phyloP scores from a whole-genome alignment of 768 basidiomycete genomes.

The Dictyophora rubrovolvata region DNA sequence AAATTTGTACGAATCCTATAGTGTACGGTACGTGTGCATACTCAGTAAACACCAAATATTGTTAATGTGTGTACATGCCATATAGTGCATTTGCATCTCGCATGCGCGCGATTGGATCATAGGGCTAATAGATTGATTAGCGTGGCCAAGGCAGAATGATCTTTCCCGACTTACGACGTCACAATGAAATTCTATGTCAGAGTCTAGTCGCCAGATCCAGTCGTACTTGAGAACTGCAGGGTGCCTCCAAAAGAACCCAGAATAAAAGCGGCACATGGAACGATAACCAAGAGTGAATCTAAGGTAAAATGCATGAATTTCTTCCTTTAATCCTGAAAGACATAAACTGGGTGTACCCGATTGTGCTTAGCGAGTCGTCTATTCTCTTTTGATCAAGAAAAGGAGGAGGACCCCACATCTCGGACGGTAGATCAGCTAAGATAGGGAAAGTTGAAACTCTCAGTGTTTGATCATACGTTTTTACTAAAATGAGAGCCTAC shows the following conservation, averaged over 20 bases:
- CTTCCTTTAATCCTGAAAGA: not conserved
- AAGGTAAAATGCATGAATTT: not conserved
- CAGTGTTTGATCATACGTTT: not conserved
- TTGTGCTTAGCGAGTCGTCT: not conserved
- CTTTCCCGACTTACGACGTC: slow-evolving; percentile 1
- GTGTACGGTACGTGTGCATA: too few species aligned
- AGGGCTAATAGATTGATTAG: not conserved
- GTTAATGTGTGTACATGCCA: not conserved
- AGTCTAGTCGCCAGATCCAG: slow-evolving; percentile 7
- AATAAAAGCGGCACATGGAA: slow-evolving; percentile 9
- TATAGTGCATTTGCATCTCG: not conserved
- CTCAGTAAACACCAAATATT: not conserved
- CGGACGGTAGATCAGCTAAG: not conserved
- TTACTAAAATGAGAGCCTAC: not conserved
- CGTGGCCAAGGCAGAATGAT: too few species aligned
- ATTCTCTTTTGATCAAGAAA: not conserved
- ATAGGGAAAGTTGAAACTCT: not conserved
- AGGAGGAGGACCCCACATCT: not conserved
- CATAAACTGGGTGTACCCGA: not conserved
- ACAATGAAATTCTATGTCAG: slow-evolving; percentile 7
- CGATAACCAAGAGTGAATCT: slow-evolving; percentile 4
- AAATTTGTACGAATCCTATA: slow-evolving; percentile 3
- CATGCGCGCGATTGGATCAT: slow-evolving; percentile 6
- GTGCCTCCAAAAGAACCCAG: slow-evolving; percentile 8
- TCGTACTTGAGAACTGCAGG: slow-evolving; percentile 6